These are phyloP conservation scores for Phlebiopsis gigantea DNA, from an alignment of 768 basidiomycete species.

Conservation along the genomic window DNA sequence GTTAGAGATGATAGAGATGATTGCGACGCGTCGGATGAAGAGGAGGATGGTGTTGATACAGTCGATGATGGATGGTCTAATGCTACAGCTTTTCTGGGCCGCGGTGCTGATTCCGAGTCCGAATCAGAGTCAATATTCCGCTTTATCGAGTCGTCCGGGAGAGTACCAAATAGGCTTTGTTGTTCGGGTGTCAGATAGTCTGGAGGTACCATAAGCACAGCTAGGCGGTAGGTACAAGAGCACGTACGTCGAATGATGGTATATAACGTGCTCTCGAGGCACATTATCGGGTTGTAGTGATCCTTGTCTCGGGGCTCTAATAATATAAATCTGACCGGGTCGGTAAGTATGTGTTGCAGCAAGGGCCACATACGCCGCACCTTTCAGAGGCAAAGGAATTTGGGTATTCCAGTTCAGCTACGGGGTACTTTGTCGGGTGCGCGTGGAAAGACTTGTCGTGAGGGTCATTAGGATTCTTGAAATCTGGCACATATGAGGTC, in stretches of 20 bases:
- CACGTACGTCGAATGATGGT: slow-evolving; percentile 68
- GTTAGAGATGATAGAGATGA: slow-evolving; percentile 28
- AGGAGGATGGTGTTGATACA: slow-evolving; percentile 21
- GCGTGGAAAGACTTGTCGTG: slow-evolving; percentile 61
- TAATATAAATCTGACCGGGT: slow-evolving; percentile 55
- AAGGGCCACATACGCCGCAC: slow-evolving; percentile 31
- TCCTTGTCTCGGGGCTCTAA: slow-evolving; percentile 80
- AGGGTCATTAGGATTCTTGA: slow-evolving; percentile 60
- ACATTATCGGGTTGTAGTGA: slow-evolving; percentile 82
- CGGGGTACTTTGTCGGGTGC: slow-evolving; percentile 52
- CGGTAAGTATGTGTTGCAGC: not conserved
- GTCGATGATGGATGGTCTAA: slow-evolving; percentile 1
- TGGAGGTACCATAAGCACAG: slow-evolving; percentile 21
- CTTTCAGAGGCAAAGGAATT: slow-evolving; percentile 64
- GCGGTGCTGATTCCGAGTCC: slow-evolving; percentile 14
- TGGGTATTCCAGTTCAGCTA: slow-evolving; percentile 73
- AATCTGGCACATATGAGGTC: slow-evolving; percentile 42
- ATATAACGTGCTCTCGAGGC: slow-evolving; percentile 65
- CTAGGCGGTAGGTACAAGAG: not conserved
- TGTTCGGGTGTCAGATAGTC: slow-evolving; percentile 67
- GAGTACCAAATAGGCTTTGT: slow-evolving; percentile 59
- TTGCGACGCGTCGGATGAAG: slow-evolving; percentile 21
- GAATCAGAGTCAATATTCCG: slow-evolving; percentile 19
- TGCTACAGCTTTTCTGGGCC: not conserved
- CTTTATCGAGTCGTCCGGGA: slow-evolving; percentile 37